phyloP scores from a whole-genome alignment of 1,284 basidiomycete genomes.

The Rhizoctonia solani region DNA sequence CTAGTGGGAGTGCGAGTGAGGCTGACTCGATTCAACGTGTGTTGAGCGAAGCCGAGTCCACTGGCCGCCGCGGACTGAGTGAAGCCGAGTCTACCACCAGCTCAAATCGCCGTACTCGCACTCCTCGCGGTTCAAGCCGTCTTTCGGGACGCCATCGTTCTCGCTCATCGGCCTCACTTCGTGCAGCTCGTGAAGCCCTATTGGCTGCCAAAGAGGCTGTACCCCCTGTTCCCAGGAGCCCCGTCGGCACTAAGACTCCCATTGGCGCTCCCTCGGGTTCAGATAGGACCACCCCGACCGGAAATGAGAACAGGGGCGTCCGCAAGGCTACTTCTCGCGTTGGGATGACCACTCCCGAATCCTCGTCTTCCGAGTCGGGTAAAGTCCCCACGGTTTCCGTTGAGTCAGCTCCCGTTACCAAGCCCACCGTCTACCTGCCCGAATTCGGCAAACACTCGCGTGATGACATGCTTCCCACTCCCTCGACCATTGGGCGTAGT shows the following conservation, averaged over 20 bases:
- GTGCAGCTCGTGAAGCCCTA: conserved; percentile 26
- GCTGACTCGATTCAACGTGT: conserved; percentile 33
- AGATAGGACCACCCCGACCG: neutral
- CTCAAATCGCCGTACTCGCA: conserved; percentile 15
- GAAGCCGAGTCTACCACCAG: conserved; percentile 12
- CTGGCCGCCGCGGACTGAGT: neutral
- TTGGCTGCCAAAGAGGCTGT: conserved; percentile 28
- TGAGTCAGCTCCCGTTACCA: conserved; percentile 6
- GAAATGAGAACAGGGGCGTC: neutral
- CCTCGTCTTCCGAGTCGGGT: neutral
- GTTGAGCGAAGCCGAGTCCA: conserved; percentile 26
- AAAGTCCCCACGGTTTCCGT: neutral
- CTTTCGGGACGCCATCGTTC: conserved; percentile 16
- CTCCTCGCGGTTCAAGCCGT: conserved; percentile 13
- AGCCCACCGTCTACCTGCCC: conserved; percentile 10
- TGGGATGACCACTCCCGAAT: conserved; percentile 17
- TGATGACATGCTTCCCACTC: conserved; percentile 2
- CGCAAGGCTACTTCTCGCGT: neutral
- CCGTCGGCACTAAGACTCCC: neutral
- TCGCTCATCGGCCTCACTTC: conserved; percentile 13
- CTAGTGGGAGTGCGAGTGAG: conserved; percentile 28
- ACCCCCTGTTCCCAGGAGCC: conserved; percentile 16
- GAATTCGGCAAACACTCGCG: neutral
- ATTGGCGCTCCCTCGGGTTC: neutral
- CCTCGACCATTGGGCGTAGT: conserved; percentile 22